Percentiles rank a stretch among this genome's conserved stretches.
phyloP scores from a whole-genome alignment of 805 yeast genomes.

The Yamadazyma olivae region DNA sequence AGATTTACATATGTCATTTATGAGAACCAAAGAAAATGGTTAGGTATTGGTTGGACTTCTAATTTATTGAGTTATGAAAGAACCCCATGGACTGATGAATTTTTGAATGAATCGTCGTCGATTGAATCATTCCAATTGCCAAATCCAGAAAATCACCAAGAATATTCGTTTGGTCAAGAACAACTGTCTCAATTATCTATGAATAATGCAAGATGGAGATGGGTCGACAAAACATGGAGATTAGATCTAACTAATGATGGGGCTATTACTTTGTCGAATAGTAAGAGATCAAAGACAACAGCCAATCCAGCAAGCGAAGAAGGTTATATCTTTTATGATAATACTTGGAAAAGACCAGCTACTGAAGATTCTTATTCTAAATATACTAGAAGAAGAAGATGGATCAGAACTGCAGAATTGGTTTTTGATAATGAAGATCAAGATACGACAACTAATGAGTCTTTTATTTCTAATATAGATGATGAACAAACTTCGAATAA shows the following conservation, averaged over 20 bases:
- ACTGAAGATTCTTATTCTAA: conserved; percentile 86
- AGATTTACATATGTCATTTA: conserved; percentile 87
- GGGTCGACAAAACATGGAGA: conserved; percentile 94
- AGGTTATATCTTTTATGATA: conserved; percentile 86
- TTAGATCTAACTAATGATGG: conserved; percentile 88
- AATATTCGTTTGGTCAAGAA: conserved; percentile 22
- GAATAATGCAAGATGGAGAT: conserved; percentile 71
- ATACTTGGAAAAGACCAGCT: conserved; percentile 89
- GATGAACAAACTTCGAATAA: conserved; percentile 7
- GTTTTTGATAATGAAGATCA: conserved; percentile 31
- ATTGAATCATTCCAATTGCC: conserved; percentile 82
- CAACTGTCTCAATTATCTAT: conserved; percentile 20
- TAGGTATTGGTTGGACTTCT: conserved; percentile 97
- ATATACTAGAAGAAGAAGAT: conserved; percentile 90
- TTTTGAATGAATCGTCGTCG: conserved; percentile 77
- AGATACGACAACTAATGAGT: conserved; percentile 1
- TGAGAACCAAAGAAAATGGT: conserved; percentile 96
- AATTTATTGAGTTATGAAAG: conserved; percentile 89
- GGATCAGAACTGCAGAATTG: conserved; percentile 93
- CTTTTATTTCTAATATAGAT: conserved; percentile 1
- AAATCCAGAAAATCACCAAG: conserved; percentile 46
- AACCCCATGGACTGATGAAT: conserved; percentile 97
- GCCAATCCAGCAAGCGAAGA: conserved; percentile 78
- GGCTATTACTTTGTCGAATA: conserved; percentile 65
- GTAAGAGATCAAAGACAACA: conserved; percentile 51